phyloP scores from a whole-genome alignment of 2,329 filamentous ascomycete genomes.

The Colletotrichum endophyticum region DNA sequence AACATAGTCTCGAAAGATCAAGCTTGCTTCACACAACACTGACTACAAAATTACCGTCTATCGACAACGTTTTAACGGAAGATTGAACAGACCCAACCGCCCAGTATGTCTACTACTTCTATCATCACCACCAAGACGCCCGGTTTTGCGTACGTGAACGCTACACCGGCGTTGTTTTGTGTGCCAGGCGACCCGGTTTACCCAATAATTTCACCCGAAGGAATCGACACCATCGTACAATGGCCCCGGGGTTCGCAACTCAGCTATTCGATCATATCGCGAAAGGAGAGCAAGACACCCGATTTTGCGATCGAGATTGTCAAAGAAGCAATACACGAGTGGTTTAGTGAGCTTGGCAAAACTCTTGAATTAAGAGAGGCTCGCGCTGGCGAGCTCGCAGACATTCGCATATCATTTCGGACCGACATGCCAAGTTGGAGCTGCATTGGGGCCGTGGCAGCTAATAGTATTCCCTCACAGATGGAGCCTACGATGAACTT shows the following conservation, averaged over 20 bases:
- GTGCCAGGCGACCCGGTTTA: neutral
- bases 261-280: too few relatives aligned
- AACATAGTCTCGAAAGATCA: neutral
- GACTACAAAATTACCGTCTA: rapidly evolving
- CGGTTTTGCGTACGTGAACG: neutral
- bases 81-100: neutral
- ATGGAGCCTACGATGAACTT: neutral
- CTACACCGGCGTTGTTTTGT: neutral
- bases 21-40: neutral
- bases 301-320: too few relatives aligned
- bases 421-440: neutral
- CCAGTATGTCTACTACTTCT: neutral
- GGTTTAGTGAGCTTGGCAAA: too few relatives aligned
- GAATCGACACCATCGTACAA: neutral
- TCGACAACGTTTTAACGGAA: rapidly evolving
- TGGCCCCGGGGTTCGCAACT: too few relatives aligned
- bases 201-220: neutral
- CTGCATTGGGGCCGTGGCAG: neutral
- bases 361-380: too few relatives aligned
- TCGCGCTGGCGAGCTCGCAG: too few relatives aligned
- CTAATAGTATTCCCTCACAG: neutral
- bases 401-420: too few relatives aligned
- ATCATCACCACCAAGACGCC: neutral
- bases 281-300: too few relatives aligned
- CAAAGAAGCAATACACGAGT: too few relatives aligned